Evolutionary conservation across 2,329 filamentous ascomycete genomes (phyloP), one percentile per base, ranked within the genome.

Genomic region (Neoascochyta sp.): DNA sequence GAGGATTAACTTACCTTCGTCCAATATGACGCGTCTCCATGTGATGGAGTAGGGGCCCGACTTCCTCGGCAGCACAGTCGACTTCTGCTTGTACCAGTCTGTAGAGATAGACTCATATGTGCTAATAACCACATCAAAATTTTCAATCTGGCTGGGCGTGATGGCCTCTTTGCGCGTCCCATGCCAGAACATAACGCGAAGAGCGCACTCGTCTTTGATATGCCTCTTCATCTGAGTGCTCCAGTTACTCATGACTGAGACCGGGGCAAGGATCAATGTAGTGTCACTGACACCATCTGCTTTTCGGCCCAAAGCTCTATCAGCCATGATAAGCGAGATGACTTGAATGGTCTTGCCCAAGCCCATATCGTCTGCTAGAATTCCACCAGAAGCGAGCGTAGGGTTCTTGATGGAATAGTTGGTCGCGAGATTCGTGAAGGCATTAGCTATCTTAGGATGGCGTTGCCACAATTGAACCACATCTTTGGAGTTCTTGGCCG

Each of bases 241-340:
- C 88, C 88, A 95, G 48, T 94, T 94, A 52, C 82, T 88, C 83
- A 94, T 89, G 12, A 94, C 86, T 29, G 81, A 82, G 5, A 93
- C 75, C 0, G 88, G 88, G 0, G 85, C 80, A 32, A 94, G 71
- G 30, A 95, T 89, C 13, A 95, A 70, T 0, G 86, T 93, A 2
- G 80, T 86, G 8, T 45, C 32, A 15, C 45, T 43, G 9, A 47
- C 34, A 29, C 45, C 47, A 24, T 32, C 20, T 4, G 41, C 39
- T 16, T 44, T 30, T 15, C 47, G 44, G 11, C 41, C 33, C 2
- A 62, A 43, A n/a, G 45, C 50, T 27, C 49, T 50, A 34, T 80
- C 76, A 2, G 75, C 68, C 43, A 89, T 65, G 32, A 95, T 81
- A 19, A 93, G 65, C 30, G 85, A 84, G 46, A 95, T 90, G 26